A percentile compares a stretch with the other conserved stretches of the same genome.
These are phyloP conservation scores for Larix sibirica DNA, from an alignment of 83 land plant species.

Conservation along the genomic window DNA sequence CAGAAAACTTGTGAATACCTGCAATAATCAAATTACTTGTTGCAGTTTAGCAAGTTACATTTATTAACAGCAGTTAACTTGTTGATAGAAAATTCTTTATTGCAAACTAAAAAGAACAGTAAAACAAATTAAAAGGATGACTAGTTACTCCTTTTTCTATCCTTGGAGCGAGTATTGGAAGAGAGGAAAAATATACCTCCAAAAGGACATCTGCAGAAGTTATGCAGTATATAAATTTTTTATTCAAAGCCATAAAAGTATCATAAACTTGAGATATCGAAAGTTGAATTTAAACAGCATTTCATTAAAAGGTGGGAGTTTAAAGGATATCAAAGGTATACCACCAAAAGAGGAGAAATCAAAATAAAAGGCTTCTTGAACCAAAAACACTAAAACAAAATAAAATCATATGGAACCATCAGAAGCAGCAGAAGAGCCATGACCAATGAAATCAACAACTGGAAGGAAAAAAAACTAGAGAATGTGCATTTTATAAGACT, in stretches of 20 bases:
- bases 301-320: not conserved
- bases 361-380: too few species aligned
- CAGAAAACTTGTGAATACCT: slow-evolving; percentile 65
- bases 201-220: not conserved
- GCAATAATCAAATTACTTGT: slow-evolving; percentile 13
- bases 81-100: not conserved
- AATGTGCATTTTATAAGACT: too few species aligned
- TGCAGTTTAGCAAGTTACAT: not conserved
- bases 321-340: not conserved
- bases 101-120: not conserved
- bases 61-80: not conserved
- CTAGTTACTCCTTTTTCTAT: not conserved
- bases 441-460: not conserved
- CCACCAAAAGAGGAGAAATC: not conserved
- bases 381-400: not conserved
- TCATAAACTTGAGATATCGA: not conserved
- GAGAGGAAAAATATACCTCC: not conserved
- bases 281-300: not conserved
- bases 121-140: not conserved
- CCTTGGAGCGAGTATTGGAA: not conserved
- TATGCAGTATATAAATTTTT: not conserved
- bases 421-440: not conserved
- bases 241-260: not conserved
- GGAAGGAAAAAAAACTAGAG: not conserved
- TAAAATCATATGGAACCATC: too few species aligned